phyloP scores from a whole-genome alignment of 2,329 filamentous ascomycete species.

The Pseudocercospora macadamiae region DNA sequence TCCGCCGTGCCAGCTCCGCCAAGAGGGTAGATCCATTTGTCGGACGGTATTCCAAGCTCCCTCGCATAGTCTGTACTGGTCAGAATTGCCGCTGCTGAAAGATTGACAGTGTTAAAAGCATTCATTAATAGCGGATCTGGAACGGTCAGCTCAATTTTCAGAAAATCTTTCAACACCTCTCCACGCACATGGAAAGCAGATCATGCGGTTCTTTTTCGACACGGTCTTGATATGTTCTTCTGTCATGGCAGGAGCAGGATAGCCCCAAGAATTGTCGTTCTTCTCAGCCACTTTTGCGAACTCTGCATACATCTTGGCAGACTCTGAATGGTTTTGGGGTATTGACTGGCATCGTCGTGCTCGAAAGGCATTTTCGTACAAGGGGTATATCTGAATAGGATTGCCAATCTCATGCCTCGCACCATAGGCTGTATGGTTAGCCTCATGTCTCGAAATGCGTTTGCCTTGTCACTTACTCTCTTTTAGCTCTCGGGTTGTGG shows the following conservation, averaged over 20 bases:
- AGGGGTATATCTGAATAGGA: slow-evolving; percentile 68
- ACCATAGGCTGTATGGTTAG: slow-evolving; percentile 52
- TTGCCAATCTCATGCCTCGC: slow-evolving; percentile 61
- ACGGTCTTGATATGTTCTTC: slow-evolving; percentile 58
- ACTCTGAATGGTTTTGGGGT: slow-evolving; percentile 61
- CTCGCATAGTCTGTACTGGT: slow-evolving; percentile 61
- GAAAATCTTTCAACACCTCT: not conserved
- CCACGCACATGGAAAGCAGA: slow-evolving; percentile 60
- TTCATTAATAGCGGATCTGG: slow-evolving; percentile 67
- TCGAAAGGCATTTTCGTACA: slow-evolving; percentile 68
- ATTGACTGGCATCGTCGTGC: slow-evolving; percentile 59
- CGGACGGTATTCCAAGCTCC: slow-evolving; percentile 57
- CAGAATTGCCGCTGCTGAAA: slow-evolving; percentile 63
- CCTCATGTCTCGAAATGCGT: not conserved
- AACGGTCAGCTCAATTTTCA: not conserved
- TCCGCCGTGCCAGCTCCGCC: slow-evolving; percentile 67
- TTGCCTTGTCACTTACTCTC: slow-evolving; percentile 21
- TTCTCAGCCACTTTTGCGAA: slow-evolving; percentile 61
- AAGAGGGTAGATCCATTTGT: slow-evolving; percentile 66
- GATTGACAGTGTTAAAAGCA: slow-evolving; percentile 70
- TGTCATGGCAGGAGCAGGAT: slow-evolving; percentile 50
- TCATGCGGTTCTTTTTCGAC: slow-evolving; percentile 64
- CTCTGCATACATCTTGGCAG: slow-evolving; percentile 61
- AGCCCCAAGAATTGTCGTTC: slow-evolving; percentile 62
- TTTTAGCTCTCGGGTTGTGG: slow-evolving; percentile 51